These are phyloP conservation scores for Cladosporium sp. DNA, from an alignment of 2,329 filamentous ascomycete genomes.

Conservation along the genomic window DNA sequence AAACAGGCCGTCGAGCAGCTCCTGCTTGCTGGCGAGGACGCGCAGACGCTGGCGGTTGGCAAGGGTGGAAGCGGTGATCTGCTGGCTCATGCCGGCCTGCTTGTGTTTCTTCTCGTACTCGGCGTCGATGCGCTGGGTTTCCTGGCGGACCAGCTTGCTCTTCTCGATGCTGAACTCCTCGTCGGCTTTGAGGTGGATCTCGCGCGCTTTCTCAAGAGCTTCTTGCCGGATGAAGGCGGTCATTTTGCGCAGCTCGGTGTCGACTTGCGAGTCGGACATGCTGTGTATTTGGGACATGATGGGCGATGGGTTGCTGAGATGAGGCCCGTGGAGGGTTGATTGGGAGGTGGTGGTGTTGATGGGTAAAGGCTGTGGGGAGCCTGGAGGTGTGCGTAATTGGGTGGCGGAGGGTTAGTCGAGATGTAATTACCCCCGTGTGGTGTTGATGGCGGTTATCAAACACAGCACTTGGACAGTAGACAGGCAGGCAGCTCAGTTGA, in stretches of 20 bases:
- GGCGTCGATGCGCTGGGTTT: slow-evolving; percentile 87
- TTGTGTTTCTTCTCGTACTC: slow-evolving; percentile 99
- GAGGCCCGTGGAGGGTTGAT: background rate
- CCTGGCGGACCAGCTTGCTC: slow-evolving; percentile 94
- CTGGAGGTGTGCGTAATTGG: background rate
- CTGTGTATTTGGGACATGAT: slow-evolving; percentile 91
- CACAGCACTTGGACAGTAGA: background rate
- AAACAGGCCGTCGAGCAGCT: slow-evolving; percentile 87
- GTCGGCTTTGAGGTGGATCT: slow-evolving; percentile 98
- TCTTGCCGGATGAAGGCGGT: slow-evolving; percentile 99
- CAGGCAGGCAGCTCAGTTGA: background rate
- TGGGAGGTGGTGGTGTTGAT: background rate
- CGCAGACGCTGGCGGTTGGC: slow-evolving; percentile 94
- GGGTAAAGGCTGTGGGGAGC: background rate
- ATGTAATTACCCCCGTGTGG: background rate
- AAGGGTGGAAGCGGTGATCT: slow-evolving; percentile 94
- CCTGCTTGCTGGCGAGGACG: slow-evolving; percentile 83
- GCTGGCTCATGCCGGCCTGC: slow-evolving; percentile 96
- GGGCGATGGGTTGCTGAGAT: slow-evolving; percentile 38
- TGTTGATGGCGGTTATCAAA: background rate
- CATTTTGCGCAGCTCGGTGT: slow-evolving; percentile 99
- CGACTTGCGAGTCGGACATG: slow-evolving; percentile 97
- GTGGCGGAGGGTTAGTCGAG: background rate
- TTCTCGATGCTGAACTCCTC: slow-evolving; percentile 99
- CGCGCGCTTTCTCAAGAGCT: slow-evolving; percentile 91